Evolutionary conservation across 1,139 yeast genomes (phyloP).

Genomic region (Sugiyamaella sp.): DNA sequence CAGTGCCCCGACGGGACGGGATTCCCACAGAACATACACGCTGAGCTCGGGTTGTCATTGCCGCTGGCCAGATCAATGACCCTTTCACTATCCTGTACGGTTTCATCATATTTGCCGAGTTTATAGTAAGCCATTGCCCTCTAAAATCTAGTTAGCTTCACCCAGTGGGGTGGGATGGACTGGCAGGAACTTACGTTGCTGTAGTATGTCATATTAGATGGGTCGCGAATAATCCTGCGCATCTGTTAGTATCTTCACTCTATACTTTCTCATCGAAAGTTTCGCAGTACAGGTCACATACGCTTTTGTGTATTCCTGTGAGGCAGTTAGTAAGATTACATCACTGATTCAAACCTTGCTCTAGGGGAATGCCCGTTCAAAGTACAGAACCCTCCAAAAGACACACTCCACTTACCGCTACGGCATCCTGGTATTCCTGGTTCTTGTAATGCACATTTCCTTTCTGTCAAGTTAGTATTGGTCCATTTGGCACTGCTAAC

Average conservation of each 20-base stretch:
- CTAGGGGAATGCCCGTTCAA: no score
- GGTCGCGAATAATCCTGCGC: conserved; percentile 34
- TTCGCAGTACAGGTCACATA: conserved; percentile 23
- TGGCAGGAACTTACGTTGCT: conserved; percentile 34
- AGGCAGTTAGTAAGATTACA: conserved; percentile 6
- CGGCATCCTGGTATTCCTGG: conserved; percentile 43
- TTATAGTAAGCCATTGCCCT: conserved; percentile 38
- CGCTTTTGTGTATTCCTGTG: conserved; percentile 37
- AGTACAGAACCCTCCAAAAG: no score
- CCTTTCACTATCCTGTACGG: conserved; percentile 41
- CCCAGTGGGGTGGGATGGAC: conserved; percentile 6
- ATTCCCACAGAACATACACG: no score
- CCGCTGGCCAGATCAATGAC: conserved; percentile 41
- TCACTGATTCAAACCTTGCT: no score
- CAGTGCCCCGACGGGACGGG: no score
- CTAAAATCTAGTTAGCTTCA: no score
- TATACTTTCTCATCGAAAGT: background rate
- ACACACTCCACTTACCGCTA: conserved; percentile 39
- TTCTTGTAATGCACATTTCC: conserved; percentile 43
- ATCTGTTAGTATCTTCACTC: background rate
- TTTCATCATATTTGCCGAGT: conserved; percentile 33
- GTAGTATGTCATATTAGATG: conserved; percentile 37
- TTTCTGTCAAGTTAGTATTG: conserved; percentile 28
- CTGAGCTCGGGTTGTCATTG: conserved; percentile 5
- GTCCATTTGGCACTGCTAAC: background rate